phyloP scores from a whole-genome alignment of 2,329 filamentous ascomycete genomes.

The Dactylonectria macrodidyma region DNA sequence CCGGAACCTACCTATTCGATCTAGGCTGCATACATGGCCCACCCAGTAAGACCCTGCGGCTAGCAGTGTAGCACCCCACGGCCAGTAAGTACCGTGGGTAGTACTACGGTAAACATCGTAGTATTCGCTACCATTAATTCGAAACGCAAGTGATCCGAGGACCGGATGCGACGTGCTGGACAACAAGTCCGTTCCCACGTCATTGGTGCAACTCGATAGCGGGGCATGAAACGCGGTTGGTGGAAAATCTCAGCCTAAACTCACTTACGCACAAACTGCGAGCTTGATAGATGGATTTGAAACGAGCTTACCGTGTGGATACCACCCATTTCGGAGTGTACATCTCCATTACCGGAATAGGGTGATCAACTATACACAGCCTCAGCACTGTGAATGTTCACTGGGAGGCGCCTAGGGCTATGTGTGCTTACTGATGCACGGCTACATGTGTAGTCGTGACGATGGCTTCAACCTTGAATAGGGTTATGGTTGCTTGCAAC shows the following conservation, averaged over 20 bases:
- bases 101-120: not conserved
- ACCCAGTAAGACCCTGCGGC: too few relatives aligned
- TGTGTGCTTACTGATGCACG: not conserved
- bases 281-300: slow-evolving; percentile 28
- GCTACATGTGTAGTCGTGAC: not conserved
- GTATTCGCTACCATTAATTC: not conserved
- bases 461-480: not conserved
- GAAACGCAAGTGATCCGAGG: slow-evolving; percentile 25
- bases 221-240: slow-evolving; percentile 21
- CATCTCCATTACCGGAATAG: slow-evolving; percentile 5
- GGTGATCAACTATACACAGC: not conserved
- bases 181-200: not conserved
- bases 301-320: not conserved
- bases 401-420: not conserved
- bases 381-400: not conserved
- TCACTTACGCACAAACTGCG: not conserved
- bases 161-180: slow-evolving; percentile 12
- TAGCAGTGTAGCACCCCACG: too few relatives aligned
- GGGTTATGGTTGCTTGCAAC: not conserved
- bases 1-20: not conserved
- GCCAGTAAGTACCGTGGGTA: too few relatives aligned
- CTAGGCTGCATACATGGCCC: not conserved
- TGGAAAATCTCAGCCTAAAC: slow-evolving; percentile 27
- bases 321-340: slow-evolving; percentile 6
- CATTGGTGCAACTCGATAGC: slow-evolving; percentile 33